Evolutionary conservation across 2,329 filamentous ascomycete genomes (phyloP).

Genomic region (Epichloe gansuensis): DNA sequence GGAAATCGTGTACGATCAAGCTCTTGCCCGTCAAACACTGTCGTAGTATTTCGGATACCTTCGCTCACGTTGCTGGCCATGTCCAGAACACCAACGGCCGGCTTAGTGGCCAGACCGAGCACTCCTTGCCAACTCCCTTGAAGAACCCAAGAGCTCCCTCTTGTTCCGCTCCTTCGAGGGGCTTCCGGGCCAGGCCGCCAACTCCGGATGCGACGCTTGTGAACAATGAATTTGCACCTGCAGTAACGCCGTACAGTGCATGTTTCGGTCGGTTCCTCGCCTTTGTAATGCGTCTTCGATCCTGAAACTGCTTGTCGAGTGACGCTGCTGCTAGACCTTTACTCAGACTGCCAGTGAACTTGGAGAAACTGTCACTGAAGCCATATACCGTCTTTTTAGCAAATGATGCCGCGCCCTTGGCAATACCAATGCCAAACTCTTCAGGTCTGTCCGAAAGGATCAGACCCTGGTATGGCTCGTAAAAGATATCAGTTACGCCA

Average conservation of each 20-base stretch:
- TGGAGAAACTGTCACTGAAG: constrained; percentile 93
- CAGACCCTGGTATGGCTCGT: constrained; percentile 95
- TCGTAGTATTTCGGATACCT: constrained; percentile 96
- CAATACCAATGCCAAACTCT: constrained; percentile 87
- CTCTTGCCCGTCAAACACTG: constrained; percentile 89
- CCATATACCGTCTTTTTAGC: constrained; percentile 98
- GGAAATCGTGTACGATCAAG: constrained; percentile 90
- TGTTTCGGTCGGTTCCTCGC: constrained; percentile 93
- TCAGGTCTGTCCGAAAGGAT: constrained; percentile 94
- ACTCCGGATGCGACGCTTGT: constrained; percentile 88
- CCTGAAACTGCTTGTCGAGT: constrained; percentile 97
- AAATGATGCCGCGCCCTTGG: constrained; percentile 91
- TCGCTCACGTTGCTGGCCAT: constrained; percentile 95
- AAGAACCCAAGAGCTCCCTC: constrained; percentile 91
- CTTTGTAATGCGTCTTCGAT: constrained; percentile 84
- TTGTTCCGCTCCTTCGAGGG: constrained; percentile 88
- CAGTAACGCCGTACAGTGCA: constrained; percentile 88
- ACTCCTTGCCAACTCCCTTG: constrained; percentile 93
- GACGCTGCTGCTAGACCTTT: constrained; percentile 93
- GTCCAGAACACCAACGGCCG: constrained; percentile 91
- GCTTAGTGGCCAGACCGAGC: constrained; percentile 89
- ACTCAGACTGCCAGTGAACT: constrained; percentile 92
- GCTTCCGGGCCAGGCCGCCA: constrained; percentile 83
- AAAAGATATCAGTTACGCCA: constrained; percentile 95
- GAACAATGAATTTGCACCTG: constrained; percentile 88